These are phyloP conservation scores for Trametes versicolor DNA, from an alignment of 1,284 basidiomycete genomes.

Conservation along the genomic window DNA sequence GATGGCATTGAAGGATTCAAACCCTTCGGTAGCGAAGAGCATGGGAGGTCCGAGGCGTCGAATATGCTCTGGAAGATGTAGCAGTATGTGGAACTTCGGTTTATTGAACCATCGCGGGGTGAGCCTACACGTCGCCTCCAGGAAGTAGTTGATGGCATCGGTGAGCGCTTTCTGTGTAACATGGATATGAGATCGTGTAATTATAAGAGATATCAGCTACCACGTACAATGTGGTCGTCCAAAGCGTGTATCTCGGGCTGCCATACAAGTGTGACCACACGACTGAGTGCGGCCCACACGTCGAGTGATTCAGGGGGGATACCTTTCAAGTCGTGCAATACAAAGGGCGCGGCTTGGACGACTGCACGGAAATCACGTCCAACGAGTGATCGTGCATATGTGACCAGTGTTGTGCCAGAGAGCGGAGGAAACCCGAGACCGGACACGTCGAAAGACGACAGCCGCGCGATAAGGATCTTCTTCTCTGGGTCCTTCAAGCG, in stretches of 20 bases:
- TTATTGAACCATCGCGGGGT: conserved; percentile 22
- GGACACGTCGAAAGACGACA: background rate
- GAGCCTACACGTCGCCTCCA: conserved; percentile 6
- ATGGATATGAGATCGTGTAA: background rate
- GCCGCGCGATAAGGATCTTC: background rate
- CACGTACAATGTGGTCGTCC: conserved; percentile 29
- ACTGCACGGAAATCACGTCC: conserved; percentile 45
- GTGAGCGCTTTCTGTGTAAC: background rate
- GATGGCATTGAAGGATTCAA: conserved; percentile 24
- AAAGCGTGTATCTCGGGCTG: conserved; percentile 38
- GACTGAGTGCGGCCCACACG: conserved; percentile 37
- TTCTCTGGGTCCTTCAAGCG: background rate
- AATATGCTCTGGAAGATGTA: conserved; percentile 19
- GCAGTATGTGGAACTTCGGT: conserved; percentile 22
- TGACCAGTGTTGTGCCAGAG: conserved; percentile 35
- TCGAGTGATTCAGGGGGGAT: conserved; percentile 32
- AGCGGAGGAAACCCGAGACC: conserved; percentile 29
- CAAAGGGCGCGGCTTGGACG: conserved; percentile 40
- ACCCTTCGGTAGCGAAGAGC: conserved; percentile 19
- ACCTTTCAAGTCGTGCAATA: conserved; percentile 34
- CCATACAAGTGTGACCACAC: conserved; percentile 39
- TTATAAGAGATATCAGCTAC: conserved; percentile 24
- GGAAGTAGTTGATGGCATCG: conserved; percentile 26
- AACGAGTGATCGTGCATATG: conserved; percentile 38
- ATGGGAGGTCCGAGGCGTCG: conserved; percentile 19